Evolutionary conservation across 371 early-diverging fungal genomes (phyloP), one percentile per base, ranked within the genome.

Genomic region (Gilbertella persicaria): DNA sequence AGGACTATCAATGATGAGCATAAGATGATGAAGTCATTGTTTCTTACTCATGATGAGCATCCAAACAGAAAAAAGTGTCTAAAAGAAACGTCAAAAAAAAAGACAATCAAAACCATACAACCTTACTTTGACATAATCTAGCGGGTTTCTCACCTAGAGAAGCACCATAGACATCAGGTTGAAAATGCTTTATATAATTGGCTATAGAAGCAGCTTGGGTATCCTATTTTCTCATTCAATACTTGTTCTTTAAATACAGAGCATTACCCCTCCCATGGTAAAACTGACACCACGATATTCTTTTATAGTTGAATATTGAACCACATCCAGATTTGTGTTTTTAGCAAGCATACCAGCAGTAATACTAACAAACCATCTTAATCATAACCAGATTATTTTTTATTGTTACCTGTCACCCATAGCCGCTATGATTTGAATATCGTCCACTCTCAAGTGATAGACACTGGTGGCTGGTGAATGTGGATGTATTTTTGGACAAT

Each of bases 331-430:
- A 28, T 66, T 23, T 9, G 60, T 45, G 41, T 74, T 74, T 13
- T 40, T 53, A 2, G 57, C 65, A 3, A 62, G 48, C 12, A 74
- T 46, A 21, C 66, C 74, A 2, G 71, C 62, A 5, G 68, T 47
- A 17, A 74, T 46, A 45, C 74, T 74, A 45, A 21, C n/a, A n/a
- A n/a, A n/a, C n/a, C n/a, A n/a, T n/a, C n/a, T n/a, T n/a, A n/a
- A n/a, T n/a, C n/a, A n/a, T n/a, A n/a, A n/a, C n/a, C n/a, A n/a
- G n/a, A n/a, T n/a, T 44, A 5, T 24, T 28, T n/a, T 37, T 24
- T n/a, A 14, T 48, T 48, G 5, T 35, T 67, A 66, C 75, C 75
- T 75, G 36, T 75, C 75, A 2, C 67, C 67, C 28, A 66, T 20
- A 5, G 59, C 62, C 29, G 59, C 62, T 16, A 66, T 53, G 13